A percentile compares a stretch with the other conserved stretches of the same genome.
Evolutionary conservation across 257 asterid genomes (phyloP).

Genomic region (Capsicum pubescens): DNA sequence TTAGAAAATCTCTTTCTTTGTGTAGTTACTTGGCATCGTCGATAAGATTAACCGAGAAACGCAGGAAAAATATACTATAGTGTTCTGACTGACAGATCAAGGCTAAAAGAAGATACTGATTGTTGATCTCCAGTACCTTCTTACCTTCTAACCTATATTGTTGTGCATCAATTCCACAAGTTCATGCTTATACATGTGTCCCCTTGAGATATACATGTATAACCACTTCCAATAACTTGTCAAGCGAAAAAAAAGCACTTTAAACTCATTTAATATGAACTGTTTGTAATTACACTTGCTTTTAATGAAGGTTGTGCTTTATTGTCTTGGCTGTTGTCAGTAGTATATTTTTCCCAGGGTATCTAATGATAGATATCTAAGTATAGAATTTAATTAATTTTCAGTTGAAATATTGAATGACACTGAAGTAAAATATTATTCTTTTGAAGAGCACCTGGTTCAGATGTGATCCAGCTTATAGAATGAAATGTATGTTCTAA

Average conservation of each 20-base stretch:
- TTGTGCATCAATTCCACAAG: neutral
- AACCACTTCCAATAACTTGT: slow-evolving; percentile 4
- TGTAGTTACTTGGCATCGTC: neutral
- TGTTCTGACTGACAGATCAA: slow-evolving; percentile 13
- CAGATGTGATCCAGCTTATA: neutral
- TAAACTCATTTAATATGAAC: slow-evolving; percentile 9
- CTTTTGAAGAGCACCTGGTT: neutral
- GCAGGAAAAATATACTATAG: slow-evolving; percentile 1
- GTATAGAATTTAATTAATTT: neutral
- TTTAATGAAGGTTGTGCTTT: slow-evolving; percentile 6
- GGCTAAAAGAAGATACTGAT: neutral
- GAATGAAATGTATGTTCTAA: slow-evolving; percentile 11
- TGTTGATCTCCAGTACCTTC: neutral
- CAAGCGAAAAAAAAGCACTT: neutral
- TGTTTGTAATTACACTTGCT: slow-evolving; percentile 1
- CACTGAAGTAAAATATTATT: neutral
- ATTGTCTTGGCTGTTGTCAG: neutral
- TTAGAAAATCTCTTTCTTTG: neutral
- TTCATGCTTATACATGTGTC: neutral
- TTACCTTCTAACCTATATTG: neutral
- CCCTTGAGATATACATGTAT: slow-evolving; percentile 6
- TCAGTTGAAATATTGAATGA: slow-evolving; percentile 3
- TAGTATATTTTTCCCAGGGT: neutral
- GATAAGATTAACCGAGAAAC: neutral
- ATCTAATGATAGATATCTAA: neutral